phyloP scores from a whole-genome alignment of 139 green algal species.

The Limnomonas spitsbergensis region DNA sequence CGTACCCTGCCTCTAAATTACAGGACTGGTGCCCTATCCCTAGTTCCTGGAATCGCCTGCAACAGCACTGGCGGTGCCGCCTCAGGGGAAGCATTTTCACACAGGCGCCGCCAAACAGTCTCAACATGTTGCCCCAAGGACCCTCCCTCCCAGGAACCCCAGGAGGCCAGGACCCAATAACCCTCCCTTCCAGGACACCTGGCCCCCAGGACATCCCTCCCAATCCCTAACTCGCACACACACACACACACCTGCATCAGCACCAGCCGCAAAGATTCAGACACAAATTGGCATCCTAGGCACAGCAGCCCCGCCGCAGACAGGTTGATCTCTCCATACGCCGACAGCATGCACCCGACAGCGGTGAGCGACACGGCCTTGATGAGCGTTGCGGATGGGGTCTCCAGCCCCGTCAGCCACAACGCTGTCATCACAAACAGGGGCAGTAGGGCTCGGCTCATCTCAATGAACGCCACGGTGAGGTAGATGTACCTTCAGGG shows the following conservation, averaged over 20 bases:
- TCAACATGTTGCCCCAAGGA: too few relatives aligned
- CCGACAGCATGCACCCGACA: slow-evolving; percentile 25
- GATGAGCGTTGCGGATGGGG: slow-evolving; percentile 23
- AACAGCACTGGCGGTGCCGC: too few relatives aligned
- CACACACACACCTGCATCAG: slow-evolving; percentile 27
- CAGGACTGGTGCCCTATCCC: too few relatives aligned
- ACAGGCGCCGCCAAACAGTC: too few relatives aligned
- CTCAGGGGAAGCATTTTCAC: too few relatives aligned
- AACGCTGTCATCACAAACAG: slow-evolving; percentile 31
- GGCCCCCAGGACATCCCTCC: too few relatives aligned
- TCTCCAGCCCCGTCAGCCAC: slow-evolving; percentile 26
- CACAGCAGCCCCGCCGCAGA: slow-evolving; percentile 8
- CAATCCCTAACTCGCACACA: too few relatives aligned
- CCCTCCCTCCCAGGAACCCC: too few relatives aligned
- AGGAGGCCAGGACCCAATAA: too few relatives aligned
- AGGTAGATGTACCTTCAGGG: slow-evolving; percentile 29
- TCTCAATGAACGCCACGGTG: slow-evolving; percentile 40
- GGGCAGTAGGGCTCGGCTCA: slow-evolving; percentile 29
- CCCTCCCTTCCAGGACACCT: too few relatives aligned
- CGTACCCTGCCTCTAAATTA: too few relatives aligned
- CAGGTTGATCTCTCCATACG: slow-evolving; percentile 35
- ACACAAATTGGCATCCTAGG: slow-evolving; percentile 19
- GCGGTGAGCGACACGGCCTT: slow-evolving; percentile 21
- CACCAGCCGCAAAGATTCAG: slow-evolving; percentile 28
- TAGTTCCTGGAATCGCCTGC: too few relatives aligned